Percentiles rank a stretch among this genome's conserved stretches.
These are phyloP conservation scores for Lupinus albus DNA, from an alignment of 306 rosid species.

Conservation along the genomic window DNA sequence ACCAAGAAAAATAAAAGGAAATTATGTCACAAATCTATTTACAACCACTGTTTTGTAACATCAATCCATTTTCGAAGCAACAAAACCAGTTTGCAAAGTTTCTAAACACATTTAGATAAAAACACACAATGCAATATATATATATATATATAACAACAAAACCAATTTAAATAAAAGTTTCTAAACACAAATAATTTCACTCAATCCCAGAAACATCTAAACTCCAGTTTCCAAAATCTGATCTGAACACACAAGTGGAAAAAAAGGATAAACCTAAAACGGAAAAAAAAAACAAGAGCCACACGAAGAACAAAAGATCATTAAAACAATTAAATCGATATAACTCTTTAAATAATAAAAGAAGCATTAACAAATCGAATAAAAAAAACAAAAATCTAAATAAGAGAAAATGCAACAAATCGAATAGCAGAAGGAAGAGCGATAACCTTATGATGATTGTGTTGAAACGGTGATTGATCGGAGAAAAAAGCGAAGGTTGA, in stretches of 20 bases:
- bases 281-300: neutral
- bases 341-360: neutral
- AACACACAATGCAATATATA: too few relatives aligned
- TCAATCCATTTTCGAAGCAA: slow-evolving; percentile 12
- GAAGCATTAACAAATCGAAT: slow-evolving; percentile 41
- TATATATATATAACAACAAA: neutral
- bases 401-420: slow-evolving; percentile 1
- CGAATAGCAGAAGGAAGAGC: neutral
- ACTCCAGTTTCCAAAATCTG: neutral
- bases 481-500: slow-evolving; percentile 16
- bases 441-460: slow-evolving; percentile 37
- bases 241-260: neutral
- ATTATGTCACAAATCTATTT: neutral
- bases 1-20: neutral
- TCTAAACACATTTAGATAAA: too few relatives aligned
- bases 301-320: neutral
- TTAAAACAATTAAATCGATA: neutral
- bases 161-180: neutral
- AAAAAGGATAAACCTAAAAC: neutral
- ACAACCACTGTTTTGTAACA: neutral
- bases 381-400: too few relatives aligned
- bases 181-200: neutral
- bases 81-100: too few relatives aligned
- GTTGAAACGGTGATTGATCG: slow-evolving; percentile 35
- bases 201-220: neutral